Evolutionary conservation across 257 asterid species (phyloP).

Genomic region (Ballota nigra): DNA sequence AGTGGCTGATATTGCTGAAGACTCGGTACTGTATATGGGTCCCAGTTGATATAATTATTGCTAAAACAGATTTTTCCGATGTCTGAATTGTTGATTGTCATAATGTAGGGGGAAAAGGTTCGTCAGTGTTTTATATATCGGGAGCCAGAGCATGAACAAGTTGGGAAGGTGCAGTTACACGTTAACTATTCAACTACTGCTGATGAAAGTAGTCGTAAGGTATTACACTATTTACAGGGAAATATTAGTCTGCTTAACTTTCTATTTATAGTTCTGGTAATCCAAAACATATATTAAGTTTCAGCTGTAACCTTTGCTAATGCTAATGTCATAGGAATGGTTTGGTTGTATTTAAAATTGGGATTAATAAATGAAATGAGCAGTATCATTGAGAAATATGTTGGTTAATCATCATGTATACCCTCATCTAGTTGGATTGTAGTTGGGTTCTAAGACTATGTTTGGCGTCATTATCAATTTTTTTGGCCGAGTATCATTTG

Average conservation of each 20-base stretch:
- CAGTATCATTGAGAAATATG: too few species aligned
- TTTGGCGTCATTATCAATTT: too few species aligned
- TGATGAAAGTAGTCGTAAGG: conserved; percentile 77
- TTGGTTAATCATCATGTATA: too few species aligned
- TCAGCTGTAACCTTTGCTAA: too few species aligned
- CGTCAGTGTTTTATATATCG: conserved; percentile 74
- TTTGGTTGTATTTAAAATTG: too few species aligned
- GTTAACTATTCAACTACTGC: conserved; percentile 70
- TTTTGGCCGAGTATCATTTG: too few species aligned
- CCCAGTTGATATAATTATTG: background rate
- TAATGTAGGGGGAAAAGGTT: conserved; percentile 77
- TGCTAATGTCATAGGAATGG: too few species aligned
- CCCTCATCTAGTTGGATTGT: too few species aligned
- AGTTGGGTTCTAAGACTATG: too few species aligned
- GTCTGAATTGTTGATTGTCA: conserved; percentile 12
- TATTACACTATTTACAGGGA: conserved; percentile 13
- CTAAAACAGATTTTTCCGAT: background rate
- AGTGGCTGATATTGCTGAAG: conserved; percentile 91
- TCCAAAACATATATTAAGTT: too few species aligned
- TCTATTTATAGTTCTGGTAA: background rate
- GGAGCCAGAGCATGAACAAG: conserved; percentile 93
- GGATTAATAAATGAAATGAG: too few species aligned
- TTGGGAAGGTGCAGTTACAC: conserved; percentile 78
- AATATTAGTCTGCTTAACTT: background rate
- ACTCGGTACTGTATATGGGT: conserved; percentile 53